Conservation (phyloP, 805 yeast species). For the Pichia sporocuriosa region DNA sequence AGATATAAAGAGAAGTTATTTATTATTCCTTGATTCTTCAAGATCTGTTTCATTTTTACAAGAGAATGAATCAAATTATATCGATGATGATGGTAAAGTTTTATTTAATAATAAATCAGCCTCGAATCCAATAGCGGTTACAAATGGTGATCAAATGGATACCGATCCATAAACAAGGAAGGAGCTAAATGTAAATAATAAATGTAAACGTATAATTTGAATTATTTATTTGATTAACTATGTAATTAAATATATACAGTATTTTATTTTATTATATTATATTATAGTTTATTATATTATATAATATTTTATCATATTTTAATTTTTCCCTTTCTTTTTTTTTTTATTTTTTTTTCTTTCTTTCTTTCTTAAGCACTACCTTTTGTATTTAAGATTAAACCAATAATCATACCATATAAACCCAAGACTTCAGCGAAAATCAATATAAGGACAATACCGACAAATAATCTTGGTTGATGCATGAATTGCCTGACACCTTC, state of each 20-base stretch:
- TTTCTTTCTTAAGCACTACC: constrained; percentile 50
- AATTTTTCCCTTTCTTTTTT: no score
- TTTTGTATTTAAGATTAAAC: constrained; percentile 85
- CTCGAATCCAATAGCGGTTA: constrained; percentile 24
- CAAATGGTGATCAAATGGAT: constrained; percentile 32
- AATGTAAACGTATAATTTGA: not conserved
- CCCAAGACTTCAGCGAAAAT: constrained; percentile 98
- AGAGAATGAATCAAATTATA: constrained; percentile 44
- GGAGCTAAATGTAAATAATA: not conserved
- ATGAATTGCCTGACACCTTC: constrained; percentile 98
- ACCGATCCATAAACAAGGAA: constrained; percentile 8
- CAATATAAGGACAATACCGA: constrained; percentile 94
- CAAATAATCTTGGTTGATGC: constrained; percentile 95
- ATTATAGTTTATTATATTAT: not conserved
- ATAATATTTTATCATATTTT: no score
- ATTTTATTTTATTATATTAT: not conserved
- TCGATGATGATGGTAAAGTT: constrained; percentile 75
- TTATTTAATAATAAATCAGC: constrained; percentile 28
- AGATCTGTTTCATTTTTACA: constrained; percentile 71
- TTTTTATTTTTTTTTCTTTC: no score
- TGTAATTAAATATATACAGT: not conserved
- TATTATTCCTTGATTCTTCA: constrained; percentile 77
- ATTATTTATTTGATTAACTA: no score
- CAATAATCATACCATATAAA: constrained; percentile 91
- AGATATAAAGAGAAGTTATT: constrained; percentile 80